Conservation (phyloP, 2,329 filamentous ascomycete genomes). For the Ophiostoma ips region DNA sequence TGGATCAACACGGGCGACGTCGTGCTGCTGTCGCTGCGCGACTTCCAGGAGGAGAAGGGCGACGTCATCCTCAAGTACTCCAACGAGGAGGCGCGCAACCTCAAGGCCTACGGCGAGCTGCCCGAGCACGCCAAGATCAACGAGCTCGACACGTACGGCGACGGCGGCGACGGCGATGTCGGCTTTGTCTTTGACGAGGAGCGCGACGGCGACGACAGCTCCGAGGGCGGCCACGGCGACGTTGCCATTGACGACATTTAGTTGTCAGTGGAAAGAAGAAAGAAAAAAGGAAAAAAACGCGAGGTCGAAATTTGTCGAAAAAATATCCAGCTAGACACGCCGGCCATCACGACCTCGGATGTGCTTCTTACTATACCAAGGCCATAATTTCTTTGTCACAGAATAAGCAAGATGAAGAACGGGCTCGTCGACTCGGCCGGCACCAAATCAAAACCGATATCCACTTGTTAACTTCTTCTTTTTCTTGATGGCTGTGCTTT, state of each 20-base stretch:
- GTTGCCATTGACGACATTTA: constrained; percentile 3
- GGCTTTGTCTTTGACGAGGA: constrained; percentile 95
- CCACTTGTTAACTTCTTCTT: too few species aligned
- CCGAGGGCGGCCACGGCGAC: constrained; percentile 1
- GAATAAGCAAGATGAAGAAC: too few species aligned
- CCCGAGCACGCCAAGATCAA: constrained; percentile 99
- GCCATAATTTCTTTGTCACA: too few species aligned
- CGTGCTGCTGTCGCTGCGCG: constrained; percentile 65
- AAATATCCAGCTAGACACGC: not conserved
- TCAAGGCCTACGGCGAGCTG: constrained; percentile 91
- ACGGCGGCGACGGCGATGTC: constrained; percentile 86
- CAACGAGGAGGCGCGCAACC: constrained; percentile 82
- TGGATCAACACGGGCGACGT: constrained; percentile 92
- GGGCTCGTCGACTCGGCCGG: too few species aligned
- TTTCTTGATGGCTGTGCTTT: too few species aligned
- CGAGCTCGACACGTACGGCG: constrained; percentile 90
- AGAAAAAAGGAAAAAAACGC: not conserved
- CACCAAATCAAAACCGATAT: too few species aligned
- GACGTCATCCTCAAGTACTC: constrained; percentile 87
- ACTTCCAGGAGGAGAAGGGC: constrained; percentile 82
- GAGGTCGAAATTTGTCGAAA: not conserved
- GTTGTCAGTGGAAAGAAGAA: not conserved
- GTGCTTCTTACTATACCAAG: too few species aligned
- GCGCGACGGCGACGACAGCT: constrained; percentile 1
- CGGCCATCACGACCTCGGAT: too few species aligned